Conservation (phyloP, 306 rosid genomes). For the Betula pendula region DNA sequence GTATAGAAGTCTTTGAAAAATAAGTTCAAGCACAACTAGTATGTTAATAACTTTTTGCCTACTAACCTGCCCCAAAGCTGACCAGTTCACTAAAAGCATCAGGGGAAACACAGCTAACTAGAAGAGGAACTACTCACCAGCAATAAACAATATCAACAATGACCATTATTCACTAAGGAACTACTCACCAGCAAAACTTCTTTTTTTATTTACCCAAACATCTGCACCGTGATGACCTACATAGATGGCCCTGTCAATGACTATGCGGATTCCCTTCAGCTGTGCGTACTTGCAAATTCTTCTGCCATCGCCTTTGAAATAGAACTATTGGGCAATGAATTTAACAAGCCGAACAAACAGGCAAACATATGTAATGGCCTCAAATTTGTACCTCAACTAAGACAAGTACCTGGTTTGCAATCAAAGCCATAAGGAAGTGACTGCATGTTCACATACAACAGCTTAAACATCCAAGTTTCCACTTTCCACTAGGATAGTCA, state of each 20-base stretch:
- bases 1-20: background rate
- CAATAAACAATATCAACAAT: slow-evolving; percentile 19
- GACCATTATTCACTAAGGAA: slow-evolving; percentile 17
- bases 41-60: background rate
- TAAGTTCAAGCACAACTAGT: background rate
- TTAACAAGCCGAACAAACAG: slow-evolving; percentile 63
- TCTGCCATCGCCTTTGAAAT: slow-evolving; percentile 89
- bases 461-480: background rate
- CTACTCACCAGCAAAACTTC: slow-evolving; percentile 65
- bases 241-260: slow-evolving; percentile 97
- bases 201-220: slow-evolving; percentile 80
- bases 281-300: slow-evolving; percentile 64
- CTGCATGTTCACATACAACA: too few relatives aligned
- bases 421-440: background rate
- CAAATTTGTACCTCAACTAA: background rate
- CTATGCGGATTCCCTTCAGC: slow-evolving; percentile 66
- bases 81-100: slow-evolving; percentile 93
- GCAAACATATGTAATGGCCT: background rate
- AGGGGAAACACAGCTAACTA: slow-evolving; percentile 87
- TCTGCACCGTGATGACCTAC: slow-evolving; percentile 95
- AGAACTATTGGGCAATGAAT: slow-evolving; percentile 79
- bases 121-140: too few relatives aligned
- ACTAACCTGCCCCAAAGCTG: slow-evolving; percentile 90
- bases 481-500: background rate
- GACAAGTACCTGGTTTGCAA: background rate